Conservation (phyloP, 495 filamentous ascomycete species). For the Lindgomyces ingoldianus region DNA sequence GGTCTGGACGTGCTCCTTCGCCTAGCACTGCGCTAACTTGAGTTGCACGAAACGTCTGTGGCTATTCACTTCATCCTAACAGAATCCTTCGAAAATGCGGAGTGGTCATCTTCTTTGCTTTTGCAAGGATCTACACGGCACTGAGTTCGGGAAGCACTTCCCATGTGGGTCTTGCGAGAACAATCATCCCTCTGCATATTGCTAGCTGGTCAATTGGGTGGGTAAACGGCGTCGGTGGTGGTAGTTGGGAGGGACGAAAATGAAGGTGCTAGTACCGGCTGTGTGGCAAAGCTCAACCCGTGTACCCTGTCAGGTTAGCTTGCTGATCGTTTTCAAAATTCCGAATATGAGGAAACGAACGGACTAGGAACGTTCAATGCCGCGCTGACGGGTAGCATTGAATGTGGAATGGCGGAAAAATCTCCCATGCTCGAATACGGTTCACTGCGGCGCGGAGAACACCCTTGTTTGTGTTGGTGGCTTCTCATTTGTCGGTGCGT, state of each 20-base stretch:
- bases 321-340: background rate
- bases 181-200: background rate
- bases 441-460: slow-evolving; percentile 12
- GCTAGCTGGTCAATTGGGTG: background rate
- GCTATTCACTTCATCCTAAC: background rate
- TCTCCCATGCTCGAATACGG: slow-evolving; percentile 10
- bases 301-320: no score
- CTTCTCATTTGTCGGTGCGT: background rate
- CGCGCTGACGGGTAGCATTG: slow-evolving; percentile 12
- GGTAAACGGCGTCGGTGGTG: background rate
- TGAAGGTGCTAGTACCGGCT: background rate
- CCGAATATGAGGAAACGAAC: slow-evolving; percentile 4
- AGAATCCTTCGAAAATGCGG: background rate
- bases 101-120: background rate
- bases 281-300: slow-evolving; percentile 29
- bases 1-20: background rate
- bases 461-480: background rate
- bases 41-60: background rate
- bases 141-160: background rate
- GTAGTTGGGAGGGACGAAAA: no score
- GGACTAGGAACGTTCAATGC: background rate
- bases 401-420: background rate
- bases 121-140: background rate
- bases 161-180: background rate
- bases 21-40: background rate